Percentiles rank a stretch among this genome's conserved stretches.
These are phyloP conservation scores for Pontederia crassipes DNA, from an alignment of 176 grass and related monocot species.

Conservation along the genomic window DNA sequence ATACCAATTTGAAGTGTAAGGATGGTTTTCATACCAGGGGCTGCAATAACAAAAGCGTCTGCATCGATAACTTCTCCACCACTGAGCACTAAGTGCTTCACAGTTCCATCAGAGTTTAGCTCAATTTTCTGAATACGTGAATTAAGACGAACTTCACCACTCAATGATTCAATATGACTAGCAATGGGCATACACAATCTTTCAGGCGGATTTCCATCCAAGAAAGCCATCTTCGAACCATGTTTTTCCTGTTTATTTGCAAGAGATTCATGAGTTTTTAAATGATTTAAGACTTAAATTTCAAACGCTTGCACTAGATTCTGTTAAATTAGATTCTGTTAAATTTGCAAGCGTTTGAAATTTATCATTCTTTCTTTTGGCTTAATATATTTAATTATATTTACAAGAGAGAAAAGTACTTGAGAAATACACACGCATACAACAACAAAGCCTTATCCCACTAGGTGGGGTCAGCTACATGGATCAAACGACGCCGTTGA, in stretches of 20 bases:
- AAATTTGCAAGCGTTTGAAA: too few species aligned
- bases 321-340: too few species aligned
- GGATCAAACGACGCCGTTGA: too few species aligned
- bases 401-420: too few species aligned
- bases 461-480: too few species aligned
- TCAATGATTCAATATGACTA: constrained; percentile 72
- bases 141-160: constrained; percentile 85
- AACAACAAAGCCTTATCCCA: too few species aligned
- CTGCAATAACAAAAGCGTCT: constrained; percentile 86
- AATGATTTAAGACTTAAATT: background rate
- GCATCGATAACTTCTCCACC: constrained; percentile 68
- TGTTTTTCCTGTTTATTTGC: constrained; percentile 68
- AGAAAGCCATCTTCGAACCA: constrained; percentile 97
- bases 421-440: too few species aligned
- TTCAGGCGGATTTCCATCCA: constrained; percentile 96
- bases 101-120: constrained; percentile 75
- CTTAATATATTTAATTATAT: too few species aligned
- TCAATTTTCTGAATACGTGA: constrained; percentile 85
- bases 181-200: constrained; percentile 90
- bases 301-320: too few species aligned
- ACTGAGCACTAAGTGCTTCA: constrained; percentile 67
- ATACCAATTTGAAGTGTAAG: background rate
- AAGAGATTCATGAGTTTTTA: background rate
- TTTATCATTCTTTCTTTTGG: too few species aligned
- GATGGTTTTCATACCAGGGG: constrained; percentile 42